Evolutionary conservation across 2,329 filamentous ascomycete genomes (phyloP), one percentile per base, ranked within the genome.

Genomic region (Talaromyces sp.): DNA sequence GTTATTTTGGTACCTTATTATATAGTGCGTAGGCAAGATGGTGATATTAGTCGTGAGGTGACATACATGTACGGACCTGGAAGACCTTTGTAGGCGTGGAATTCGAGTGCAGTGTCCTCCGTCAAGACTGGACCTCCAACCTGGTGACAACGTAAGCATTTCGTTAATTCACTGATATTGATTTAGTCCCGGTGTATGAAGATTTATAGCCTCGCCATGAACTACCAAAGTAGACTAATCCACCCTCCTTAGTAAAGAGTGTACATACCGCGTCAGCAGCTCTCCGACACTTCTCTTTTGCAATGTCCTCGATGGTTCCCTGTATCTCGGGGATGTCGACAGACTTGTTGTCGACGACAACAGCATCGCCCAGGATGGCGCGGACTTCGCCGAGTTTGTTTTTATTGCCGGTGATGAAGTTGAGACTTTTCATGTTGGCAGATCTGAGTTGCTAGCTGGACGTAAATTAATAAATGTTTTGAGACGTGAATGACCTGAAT

Each of bases 351-450:
- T 85, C 83, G 46, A 99, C 83, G 66, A 88, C 82, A 67, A 97
- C 89, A 37, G 80, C 79, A 63, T 84, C 85, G 8, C 88, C 87
- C 2, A 99, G 84, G 69, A 99, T 97, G 18, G 90, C 88, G 76
- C 90, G 87, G 68, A 96, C 92, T 80, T 99, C 95, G 63, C 83
- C 81, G 62, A 99, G 84, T 81, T 99, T 99, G 81, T 96, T 96
- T 72, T 88, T 87, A 79, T 99, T 99, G 77, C 93, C 90, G 1
- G 93, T 98, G 74, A 99, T 96, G 81, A 99, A 99, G 78, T 96
- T 93, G 67, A 99, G 80, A 18, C 72, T 73, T 66, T 82, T 77
- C 67, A 83, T 83, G 55, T 28, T 62, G 23, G 28, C 25, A 2
- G 3, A 18, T 28, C 7, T 28, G 28, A 3, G 28, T 28, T 14